Conservation (phyloP, 2,329 filamentous ascomycete genomes). For the Talaromyces sp. region DNA sequence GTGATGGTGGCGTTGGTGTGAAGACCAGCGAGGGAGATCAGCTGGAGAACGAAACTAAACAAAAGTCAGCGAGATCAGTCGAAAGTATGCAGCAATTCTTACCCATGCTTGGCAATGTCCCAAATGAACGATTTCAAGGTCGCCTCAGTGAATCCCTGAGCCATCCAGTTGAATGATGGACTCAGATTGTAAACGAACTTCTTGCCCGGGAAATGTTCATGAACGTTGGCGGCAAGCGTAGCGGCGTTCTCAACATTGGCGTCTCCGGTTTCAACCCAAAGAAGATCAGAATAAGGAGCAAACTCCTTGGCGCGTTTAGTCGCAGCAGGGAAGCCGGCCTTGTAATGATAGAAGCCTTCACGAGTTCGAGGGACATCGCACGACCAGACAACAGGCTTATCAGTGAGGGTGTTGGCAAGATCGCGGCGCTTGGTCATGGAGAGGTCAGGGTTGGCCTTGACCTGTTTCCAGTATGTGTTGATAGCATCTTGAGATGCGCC, state of each 20-base stretch:
- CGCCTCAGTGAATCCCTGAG: constrained; percentile 80
- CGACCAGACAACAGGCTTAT: constrained; percentile 71
- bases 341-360: constrained; percentile 61
- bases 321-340: constrained; percentile 75
- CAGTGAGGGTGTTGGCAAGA: constrained; percentile 65
- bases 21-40: constrained; percentile 63
- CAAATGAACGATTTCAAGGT: constrained; percentile 89
- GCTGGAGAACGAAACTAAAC: constrained; percentile 58
- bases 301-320: constrained; percentile 93
- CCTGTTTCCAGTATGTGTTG: constrained; percentile 63
- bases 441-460: constrained; percentile 64
- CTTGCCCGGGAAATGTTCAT: constrained; percentile 68
- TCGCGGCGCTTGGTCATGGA: constrained; percentile 74
- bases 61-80: constrained; percentile 17
- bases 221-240: constrained; percentile 73
- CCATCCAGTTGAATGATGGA: constrained; percentile 98
- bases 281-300: constrained; percentile 85
- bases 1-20: constrained; percentile 63
- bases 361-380: constrained; percentile 91
- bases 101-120: constrained; percentile 89
- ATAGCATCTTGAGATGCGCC: constrained; percentile 63
- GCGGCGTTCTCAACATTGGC: constrained; percentile 75
- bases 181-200: constrained; percentile 94
- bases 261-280: constrained; percentile 96
- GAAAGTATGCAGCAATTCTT: constrained; percentile 34